These are phyloP conservation scores for Naganishia sp. DNA, from an alignment of 1,284 basidiomycete genomes.

Conservation along the genomic window DNA sequence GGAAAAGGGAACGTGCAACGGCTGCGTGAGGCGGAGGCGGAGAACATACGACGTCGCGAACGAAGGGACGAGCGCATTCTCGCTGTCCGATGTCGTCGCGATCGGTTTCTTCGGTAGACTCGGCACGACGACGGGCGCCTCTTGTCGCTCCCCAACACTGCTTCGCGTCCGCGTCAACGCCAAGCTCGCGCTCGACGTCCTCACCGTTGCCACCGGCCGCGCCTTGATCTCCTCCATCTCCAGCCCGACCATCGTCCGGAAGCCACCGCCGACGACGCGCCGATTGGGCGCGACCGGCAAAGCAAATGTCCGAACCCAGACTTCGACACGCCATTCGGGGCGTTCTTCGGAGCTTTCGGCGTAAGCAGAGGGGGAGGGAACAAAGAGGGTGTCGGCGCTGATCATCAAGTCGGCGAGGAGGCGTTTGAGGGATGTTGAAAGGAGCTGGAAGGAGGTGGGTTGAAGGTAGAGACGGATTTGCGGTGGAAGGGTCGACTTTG, in stretches of 20 bases:
- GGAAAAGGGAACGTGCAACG: slow-evolving; percentile 9
- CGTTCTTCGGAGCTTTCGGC: slow-evolving; percentile 1
- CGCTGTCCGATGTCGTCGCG: slow-evolving; percentile 11
- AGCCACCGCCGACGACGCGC: slow-evolving; percentile 16
- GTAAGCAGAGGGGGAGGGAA: slow-evolving; percentile 4
- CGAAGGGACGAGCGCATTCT: slow-evolving; percentile 8
- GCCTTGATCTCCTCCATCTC: slow-evolving; percentile 17
- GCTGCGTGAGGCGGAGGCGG: slow-evolving; percentile 7
- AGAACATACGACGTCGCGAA: slow-evolving; percentile 12
- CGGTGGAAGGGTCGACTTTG: slow-evolving; percentile 8
- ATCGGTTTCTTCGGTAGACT: slow-evolving; percentile 3
- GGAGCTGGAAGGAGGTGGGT: slow-evolving; percentile 17
- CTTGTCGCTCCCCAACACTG: background rate
- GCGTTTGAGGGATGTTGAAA: slow-evolving; percentile 14
- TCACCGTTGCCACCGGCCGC: background rate
- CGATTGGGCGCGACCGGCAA: slow-evolving; percentile 3
- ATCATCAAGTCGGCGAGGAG: slow-evolving; percentile 25
- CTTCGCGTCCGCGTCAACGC: slow-evolving; percentile 22
- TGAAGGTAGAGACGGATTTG: slow-evolving; percentile 11
- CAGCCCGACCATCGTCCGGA: slow-evolving; percentile 20
- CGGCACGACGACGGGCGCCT: no score
- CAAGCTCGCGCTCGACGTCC: background rate
- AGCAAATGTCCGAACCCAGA: slow-evolving; percentile 19
- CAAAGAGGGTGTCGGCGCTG: background rate
- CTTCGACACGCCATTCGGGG: slow-evolving; percentile 7